A percentile compares a stretch with the other conserved stretches of the same genome.
Conservation (phyloP, 352 stramenopile species). For the Globisporangium irregulare region DNA sequence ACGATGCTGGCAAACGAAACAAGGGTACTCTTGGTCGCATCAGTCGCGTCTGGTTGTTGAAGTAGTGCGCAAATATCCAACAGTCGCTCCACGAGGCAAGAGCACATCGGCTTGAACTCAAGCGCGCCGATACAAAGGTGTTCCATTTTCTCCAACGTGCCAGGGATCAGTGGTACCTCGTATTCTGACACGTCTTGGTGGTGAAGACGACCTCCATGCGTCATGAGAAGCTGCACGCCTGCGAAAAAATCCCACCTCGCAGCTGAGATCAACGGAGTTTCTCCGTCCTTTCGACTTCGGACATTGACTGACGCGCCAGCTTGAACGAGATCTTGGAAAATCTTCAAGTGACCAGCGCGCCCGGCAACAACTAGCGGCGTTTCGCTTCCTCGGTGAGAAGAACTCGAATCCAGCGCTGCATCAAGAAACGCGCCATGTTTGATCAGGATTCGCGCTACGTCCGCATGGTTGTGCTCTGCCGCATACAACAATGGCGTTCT, state of each 20-base stretch:
- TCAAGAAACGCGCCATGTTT: background rate
- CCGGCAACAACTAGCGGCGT: background rate
- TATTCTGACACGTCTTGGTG: background rate
- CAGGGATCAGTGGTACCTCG: background rate
- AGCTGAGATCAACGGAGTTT: slow-evolving; percentile 4
- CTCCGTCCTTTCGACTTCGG: background rate
- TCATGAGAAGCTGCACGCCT: background rate
- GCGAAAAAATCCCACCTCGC: background rate
- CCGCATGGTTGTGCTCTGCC: background rate
- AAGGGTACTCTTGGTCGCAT: background rate
- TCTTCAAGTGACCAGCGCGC: background rate
- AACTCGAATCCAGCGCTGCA: background rate
- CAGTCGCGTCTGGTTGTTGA: background rate
- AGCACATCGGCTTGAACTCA: slow-evolving; percentile 3
- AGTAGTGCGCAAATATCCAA: background rate
- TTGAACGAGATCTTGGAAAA: background rate
- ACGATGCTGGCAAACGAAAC: background rate
- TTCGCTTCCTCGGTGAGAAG: background rate
- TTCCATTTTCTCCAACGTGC: background rate
- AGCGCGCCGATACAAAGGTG: background rate
- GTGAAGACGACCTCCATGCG: background rate
- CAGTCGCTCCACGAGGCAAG: background rate
- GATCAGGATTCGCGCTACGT: background rate
- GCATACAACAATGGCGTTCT: background rate
- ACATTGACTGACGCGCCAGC: slow-evolving; percentile 1